Evolutionary conservation across 345 rosid genomes (phyloP), one percentile per base, ranked within the genome.

Genomic region (Gossypium herbaceum): DNA sequence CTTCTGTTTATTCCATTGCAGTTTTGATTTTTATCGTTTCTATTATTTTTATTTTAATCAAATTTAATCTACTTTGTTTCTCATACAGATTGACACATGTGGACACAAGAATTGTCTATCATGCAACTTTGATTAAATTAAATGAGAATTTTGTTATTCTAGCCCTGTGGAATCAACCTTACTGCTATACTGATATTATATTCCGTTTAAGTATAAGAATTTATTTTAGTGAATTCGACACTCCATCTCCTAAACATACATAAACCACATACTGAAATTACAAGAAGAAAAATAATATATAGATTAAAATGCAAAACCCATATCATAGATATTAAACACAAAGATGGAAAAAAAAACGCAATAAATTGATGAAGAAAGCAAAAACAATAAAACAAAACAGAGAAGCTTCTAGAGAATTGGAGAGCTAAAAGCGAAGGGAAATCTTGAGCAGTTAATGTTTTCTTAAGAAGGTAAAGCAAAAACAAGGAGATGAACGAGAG

Each of bases 271-370:
- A 56, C 22, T 59, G 50, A 52, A 11, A 34, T 8, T 25, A 68
- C 45, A 52, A 58, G 68, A 4, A 76, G 13, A 70, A 24, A 73
- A 52, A 60, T 27, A 74, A 63, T 57, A 64, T 73, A 84, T 59
- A 75, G 72, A 74, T 72, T 48, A 78, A 71, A 68, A 66, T 29
- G 71, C 75, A 48, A 39, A 76, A n/a, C 74, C 76, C 48, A 68
- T 65, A 10, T 61, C 64, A 54, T 44, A 68, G 78, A 81, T 34
- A 34, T 34, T 34, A 4, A 34, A 34, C 7, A 34, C 7, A 34
- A 34, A 34, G 7, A 34, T 34, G 7, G 41, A 4, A 0, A 69
- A 34, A 9, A 66, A 58, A 29, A 72, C 22, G 57, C 50, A 27
- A 17, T 48, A 76, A 79, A 11, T 68, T 39, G 2, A 64, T 54